Conservation (phyloP, 2,329 filamentous ascomycete species). For the Penicillium sumatraense region DNA sequence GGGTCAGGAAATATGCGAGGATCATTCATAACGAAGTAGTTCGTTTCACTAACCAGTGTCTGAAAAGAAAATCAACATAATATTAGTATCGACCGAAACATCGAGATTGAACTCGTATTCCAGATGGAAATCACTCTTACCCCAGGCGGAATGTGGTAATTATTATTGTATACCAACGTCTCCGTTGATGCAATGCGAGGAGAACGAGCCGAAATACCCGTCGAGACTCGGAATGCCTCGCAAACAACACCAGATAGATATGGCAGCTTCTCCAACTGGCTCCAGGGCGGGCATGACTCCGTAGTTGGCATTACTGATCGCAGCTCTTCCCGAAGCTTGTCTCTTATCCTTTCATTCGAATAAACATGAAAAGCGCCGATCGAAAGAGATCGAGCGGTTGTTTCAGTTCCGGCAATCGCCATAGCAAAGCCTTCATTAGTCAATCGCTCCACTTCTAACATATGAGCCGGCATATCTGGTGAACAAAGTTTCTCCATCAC, state of each 20-base stretch:
- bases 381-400: constrained; percentile 35
- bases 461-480: constrained; percentile 21
- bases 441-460: constrained; percentile 17
- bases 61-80: not conserved
- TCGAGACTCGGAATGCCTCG: constrained; percentile 46
- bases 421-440: constrained; percentile 46
- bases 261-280: constrained; percentile 44
- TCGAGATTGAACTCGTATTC: too few relatives aligned
- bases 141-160: constrained; percentile 34
- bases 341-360: constrained; percentile 17
- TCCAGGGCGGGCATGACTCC: constrained; percentile 28
- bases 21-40: constrained; percentile 27
- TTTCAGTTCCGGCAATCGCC: constrained; percentile 47
- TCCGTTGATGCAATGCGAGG: constrained; percentile 32
- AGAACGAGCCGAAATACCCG: constrained; percentile 38
- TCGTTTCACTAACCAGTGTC: constrained; percentile 24
- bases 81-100: not conserved
- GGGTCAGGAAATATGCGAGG: constrained; percentile 30
- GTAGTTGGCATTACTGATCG: constrained; percentile 32
- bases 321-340: constrained; percentile 34
- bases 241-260: constrained; percentile 37
- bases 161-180: constrained; percentile 33
- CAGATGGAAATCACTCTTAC: constrained; percentile 18
- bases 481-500: constrained; percentile 21
- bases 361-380: constrained; percentile 34